Base-by-base conservation (phyloP, 306 rosid species). In the Medicago ruthenica region DNA sequence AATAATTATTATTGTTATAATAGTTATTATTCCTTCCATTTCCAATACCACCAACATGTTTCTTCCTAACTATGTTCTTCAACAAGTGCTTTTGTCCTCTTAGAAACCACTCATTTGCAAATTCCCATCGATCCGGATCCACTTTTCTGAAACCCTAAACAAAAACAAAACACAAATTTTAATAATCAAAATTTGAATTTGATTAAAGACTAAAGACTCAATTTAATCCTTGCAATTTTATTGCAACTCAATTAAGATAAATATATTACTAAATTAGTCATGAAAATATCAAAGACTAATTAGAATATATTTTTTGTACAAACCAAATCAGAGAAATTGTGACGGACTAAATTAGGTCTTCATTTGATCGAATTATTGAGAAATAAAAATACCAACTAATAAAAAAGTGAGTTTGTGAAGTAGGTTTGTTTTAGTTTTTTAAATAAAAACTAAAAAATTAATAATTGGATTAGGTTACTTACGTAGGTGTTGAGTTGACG, bases 401-500 rank as follows among this genome's bases (percentile, higher is more conserved):
- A 45, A 80, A 80, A 67, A 31, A 5, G 6, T 6, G 53, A 41
- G 47, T 80, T 47, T 55, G 24, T 6, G 41, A 74, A 45, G 17
- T 50, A 63, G 81, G 76, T 4, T 58, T 16, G 47, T 4, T 1
- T 18, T 44, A 5, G 31, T 20, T 20, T 57, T 21, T 57, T 1
- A 22, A 57, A 24, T 24, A 31, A 31, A 31, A 5, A 34, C 6
- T 34, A 34, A 34, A 4, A 34, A 34, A 34, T 34, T 34, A 7
- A 34, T 34, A 0, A 34, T 34, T 34, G 1, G 18, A 12, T 1
- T 7, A 42, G 15, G 11, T 3, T 10, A 63, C 85, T 75, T 15
- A 94, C 98, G 17, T 94, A 94, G 17, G 97, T 94, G 67, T 94
- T 94, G 86, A 94, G 98, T 75, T 93, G 98, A 9, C 98, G 94